A percentile compares a stretch with the other conserved stretches of the same genome.
phyloP scores from a whole-genome alignment of 805 yeast species.

The Starmerella sp. region DNA sequence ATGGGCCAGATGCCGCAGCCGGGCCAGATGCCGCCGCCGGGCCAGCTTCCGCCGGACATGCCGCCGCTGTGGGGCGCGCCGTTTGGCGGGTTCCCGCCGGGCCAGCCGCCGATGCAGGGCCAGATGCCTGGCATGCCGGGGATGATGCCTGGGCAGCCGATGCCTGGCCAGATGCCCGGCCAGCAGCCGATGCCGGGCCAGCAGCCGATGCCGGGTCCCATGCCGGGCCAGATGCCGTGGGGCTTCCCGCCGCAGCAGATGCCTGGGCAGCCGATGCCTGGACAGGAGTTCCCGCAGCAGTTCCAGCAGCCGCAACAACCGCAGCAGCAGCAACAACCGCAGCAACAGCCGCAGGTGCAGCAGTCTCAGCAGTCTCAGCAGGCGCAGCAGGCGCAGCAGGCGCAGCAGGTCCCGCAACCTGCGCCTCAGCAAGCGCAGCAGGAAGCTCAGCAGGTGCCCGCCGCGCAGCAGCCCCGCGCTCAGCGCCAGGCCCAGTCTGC shows the following conservation, averaged over 20 bases:
- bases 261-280: constrained; percentile 3
- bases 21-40: constrained; percentile 1
- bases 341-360: not conserved
- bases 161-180: not conserved
- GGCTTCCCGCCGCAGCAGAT: not conserved
- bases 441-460: not conserved
- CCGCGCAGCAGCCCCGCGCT: not conserved
- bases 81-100: not conserved
- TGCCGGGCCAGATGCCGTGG: not conserved
- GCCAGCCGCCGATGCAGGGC: constrained; percentile 3
- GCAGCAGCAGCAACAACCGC: constrained; percentile 1
- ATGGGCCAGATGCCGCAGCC: constrained; percentile 1
- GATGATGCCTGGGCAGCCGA: not conserved
- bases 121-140: not conserved
- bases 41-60: not conserved
- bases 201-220: not conserved
- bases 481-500: not conserved
- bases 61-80: constrained; percentile 5
- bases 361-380: not conserved
- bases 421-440: not conserved
- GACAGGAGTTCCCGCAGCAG: not conserved
- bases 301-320: not conserved
- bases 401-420: not conserved
- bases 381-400: not conserved
- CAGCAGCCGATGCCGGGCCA: constrained; percentile 3